These are phyloP conservation scores for Urtica urens DNA, from an alignment of 306 rosid species.

Conservation along the genomic window DNA sequence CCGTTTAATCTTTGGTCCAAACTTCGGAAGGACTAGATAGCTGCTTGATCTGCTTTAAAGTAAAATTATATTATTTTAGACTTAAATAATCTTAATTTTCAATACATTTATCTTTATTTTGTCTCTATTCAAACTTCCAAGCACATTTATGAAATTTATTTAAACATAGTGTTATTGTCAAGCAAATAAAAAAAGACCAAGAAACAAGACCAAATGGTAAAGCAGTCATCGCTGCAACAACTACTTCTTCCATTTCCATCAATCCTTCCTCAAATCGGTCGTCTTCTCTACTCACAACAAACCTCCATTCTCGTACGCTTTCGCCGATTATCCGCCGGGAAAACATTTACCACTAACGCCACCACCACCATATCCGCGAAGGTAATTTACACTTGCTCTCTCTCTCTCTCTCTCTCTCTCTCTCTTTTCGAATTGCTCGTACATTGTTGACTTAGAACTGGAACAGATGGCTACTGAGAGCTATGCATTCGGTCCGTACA, in stretches of 20 bases:
- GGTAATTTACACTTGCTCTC: constrained; percentile 10
- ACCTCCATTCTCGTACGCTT: constrained; percentile 12
- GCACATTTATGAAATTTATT: no score
- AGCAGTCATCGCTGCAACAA: constrained; percentile 6
- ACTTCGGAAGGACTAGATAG: no score
- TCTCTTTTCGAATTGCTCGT: not conserved
- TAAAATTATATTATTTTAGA: no score
- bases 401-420: not conserved
- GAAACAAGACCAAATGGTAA: constrained; percentile 19
- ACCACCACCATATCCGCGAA: constrained; percentile 15
- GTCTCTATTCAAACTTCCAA: no score
- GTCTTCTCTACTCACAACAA: constrained; percentile 6
- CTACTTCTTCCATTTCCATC: no score
- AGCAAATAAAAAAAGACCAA: no score
- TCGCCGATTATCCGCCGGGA: constrained; percentile 18
- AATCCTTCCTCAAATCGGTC: constrained; percentile 13
- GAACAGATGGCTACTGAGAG: constrained; percentile 53
- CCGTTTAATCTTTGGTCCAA: no score
- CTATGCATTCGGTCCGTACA: constrained; percentile 58
- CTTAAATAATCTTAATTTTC: no score
- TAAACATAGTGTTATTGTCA: no score
- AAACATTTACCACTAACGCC: no score
- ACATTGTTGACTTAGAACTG: constrained; percentile 2
- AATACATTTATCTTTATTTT: no score
- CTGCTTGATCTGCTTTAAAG: no score